phyloP scores from a whole-genome alignment of 2,329 filamentous ascomycete genomes.

The Aspergillus alliaceus region DNA sequence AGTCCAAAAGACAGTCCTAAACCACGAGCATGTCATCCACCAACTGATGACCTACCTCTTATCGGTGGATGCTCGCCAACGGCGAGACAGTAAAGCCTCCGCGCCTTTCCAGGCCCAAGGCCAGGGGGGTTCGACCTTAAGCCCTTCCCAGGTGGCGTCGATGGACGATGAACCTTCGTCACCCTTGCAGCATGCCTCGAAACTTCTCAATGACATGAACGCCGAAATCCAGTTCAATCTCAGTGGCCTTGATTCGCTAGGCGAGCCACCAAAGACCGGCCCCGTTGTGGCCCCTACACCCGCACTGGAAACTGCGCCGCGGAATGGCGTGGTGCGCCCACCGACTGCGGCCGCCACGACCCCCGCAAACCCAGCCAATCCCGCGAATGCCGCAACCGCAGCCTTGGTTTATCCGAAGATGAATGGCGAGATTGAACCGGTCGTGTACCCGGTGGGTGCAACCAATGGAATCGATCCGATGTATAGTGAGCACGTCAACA shows the following conservation, averaged over 20 bases:
- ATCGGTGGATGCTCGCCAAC: conserved; percentile 62
- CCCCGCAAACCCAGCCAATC: conserved; percentile 25
- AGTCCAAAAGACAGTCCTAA: conserved; percentile 69
- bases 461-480: conserved; percentile 93
- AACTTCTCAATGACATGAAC: conserved; percentile 65
- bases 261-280: conserved; percentile 57
- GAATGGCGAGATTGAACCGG: conserved; percentile 61
- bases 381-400: background rate
- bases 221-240: conserved; percentile 65
- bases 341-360: conserved; percentile 49
- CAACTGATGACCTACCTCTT: conserved; percentile 69
- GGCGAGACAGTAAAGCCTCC: conserved; percentile 57
- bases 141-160: conserved; percentile 46
- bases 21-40: conserved; percentile 70
- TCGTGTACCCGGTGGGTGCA: conserved; percentile 88
- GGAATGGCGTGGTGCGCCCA: conserved; percentile 45
- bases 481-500: conserved; percentile 90
- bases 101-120: conserved; percentile 44
- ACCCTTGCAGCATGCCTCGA: conserved; percentile 66
- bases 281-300: conserved; percentile 58
- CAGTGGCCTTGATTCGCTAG: conserved; percentile 65
- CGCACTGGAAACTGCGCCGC: conserved; percentile 52
- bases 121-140: conserved; percentile 41
- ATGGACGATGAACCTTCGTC: conserved; percentile 65
- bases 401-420: conserved; percentile 52